Evolutionary conservation across 2,329 filamentous ascomycete species (phyloP), one percentile per base, ranked within the genome.

Genomic region (Aspergillus oerlinghausenensis): DNA sequence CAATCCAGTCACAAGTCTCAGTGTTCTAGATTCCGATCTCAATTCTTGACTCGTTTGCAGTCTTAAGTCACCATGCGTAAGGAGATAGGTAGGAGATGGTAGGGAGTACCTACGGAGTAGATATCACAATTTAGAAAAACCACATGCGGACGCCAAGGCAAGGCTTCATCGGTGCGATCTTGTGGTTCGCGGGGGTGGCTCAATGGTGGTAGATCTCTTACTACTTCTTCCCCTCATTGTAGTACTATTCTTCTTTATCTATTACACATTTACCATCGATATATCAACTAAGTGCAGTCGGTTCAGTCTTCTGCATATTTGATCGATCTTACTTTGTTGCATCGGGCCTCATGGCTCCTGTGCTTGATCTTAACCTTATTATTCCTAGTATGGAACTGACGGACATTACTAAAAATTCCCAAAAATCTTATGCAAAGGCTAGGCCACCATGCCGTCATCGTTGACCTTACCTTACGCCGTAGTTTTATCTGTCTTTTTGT

Each of bases 381-480:
- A 8, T 38, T 38, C 14, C 32, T 17, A 17, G 14, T 7, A 38
- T 38, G 32, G 32, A 7, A 7, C 32, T 38, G 14, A 17, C 14
- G 32, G 14, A 38, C 14, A 6, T 38, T 3, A 17, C 32, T 17
- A 38, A 38, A 35, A 38, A 26, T 47, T 26, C 6, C 25, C 5
- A 1, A 26, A 26, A 26, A 7, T 26, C 21, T 14, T 10, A 47
- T 19, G 43, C 43, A 47, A 47, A 26, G 23, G 23, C 19, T 26
- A 47, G 43, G 43, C 14, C 43, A 49, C 48, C 52, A 51, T 57
- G 52, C 55, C 47, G 58, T 60, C 47, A 58, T 55, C 17, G 29
- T n/a, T 42, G 45, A 47, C 21, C 50, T 32, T 45, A 6, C 23
- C 17, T 10, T 49, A 32, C 29, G 29, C 11, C 5, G 38, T 29